Conservation (phyloP, 2,329 filamentous ascomycete species). For the Hirsutella minnesotensis region DNA sequence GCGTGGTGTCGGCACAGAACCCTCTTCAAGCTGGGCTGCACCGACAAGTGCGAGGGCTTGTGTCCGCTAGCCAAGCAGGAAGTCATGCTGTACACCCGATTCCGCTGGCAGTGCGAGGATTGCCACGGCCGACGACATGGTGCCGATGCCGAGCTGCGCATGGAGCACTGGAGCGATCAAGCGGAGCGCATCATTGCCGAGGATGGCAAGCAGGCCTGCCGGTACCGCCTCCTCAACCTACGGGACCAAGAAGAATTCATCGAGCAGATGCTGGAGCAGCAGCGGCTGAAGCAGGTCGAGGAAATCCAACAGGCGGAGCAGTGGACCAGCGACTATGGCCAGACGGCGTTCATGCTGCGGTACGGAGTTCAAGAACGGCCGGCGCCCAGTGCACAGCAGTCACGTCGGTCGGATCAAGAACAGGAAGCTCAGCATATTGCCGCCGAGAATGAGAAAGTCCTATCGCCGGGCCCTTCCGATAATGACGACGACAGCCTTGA, state of each 20-base stretch:
- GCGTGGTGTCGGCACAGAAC: constrained; percentile 13
- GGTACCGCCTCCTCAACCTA: not conserved
- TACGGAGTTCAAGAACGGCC: not conserved
- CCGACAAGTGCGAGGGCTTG: constrained; percentile 10
- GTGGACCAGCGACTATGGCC: constrained; percentile 15
- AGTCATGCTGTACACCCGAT: constrained; percentile 10
- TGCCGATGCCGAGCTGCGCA: constrained; percentile 4
- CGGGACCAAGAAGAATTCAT: constrained; percentile 2
- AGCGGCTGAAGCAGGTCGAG: constrained; percentile 8
- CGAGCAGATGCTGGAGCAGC: constrained; percentile 3
- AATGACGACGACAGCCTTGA: too few species aligned
- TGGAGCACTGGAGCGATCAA: constrained; percentile 5
- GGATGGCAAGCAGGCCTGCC: not conserved
- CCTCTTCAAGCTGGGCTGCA: constrained; percentile 17
- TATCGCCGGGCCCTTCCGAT: too few species aligned
- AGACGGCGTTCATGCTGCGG: constrained; percentile 10
- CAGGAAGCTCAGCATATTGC: not conserved
- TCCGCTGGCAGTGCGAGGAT: constrained; percentile 17
- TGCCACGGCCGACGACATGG: constrained; percentile 8
- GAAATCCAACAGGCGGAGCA: constrained; percentile 15
- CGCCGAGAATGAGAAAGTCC: too few species aligned
- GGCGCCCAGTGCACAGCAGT: not conserved
- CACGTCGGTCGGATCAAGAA: not conserved
- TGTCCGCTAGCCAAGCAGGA: constrained; percentile 10
- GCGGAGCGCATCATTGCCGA: not conserved